Evolutionary conservation across 2,329 filamentous ascomycete genomes (phyloP).

Genomic region (Stagonosporopsis chrysanthemi): DNA sequence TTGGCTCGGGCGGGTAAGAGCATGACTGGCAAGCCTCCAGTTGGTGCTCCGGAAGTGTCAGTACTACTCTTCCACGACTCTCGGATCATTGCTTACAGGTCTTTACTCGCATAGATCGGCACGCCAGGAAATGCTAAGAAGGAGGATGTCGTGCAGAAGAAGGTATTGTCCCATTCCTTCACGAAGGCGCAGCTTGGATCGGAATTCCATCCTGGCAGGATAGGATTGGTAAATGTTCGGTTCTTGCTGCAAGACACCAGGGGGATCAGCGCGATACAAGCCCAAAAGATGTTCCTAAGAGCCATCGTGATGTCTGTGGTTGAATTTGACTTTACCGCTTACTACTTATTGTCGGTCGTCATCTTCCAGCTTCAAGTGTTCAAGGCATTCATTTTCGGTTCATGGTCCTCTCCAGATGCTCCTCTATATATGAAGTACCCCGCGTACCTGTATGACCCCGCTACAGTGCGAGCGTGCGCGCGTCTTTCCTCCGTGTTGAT

Average conservation of each 20-base stretch:
- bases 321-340: not conserved
- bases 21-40: slow-evolving; percentile 27
- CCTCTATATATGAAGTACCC: not conserved
- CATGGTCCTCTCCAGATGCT: not conserved
- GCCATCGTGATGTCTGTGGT: not conserved
- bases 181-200: slow-evolving; percentile 57
- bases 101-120: slow-evolving; percentile 59
- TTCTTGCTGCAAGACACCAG: slow-evolving; percentile 1
- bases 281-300: not conserved
- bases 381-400: not conserved
- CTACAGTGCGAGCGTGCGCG: not conserved
- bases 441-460: not conserved
- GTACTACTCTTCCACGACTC: slow-evolving; percentile 50
- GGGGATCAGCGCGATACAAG: not conserved
- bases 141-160: slow-evolving; percentile 60
- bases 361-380: not conserved
- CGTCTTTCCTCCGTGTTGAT: not conserved
- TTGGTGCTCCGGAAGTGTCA: slow-evolving; percentile 51
- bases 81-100: slow-evolving; percentile 52
- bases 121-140: slow-evolving; percentile 62
- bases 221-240: slow-evolving; percentile 48
- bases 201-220: slow-evolving; percentile 60
- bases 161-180: slow-evolving; percentile 49
- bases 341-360: not conserved
- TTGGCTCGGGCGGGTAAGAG: slow-evolving; percentile 28